Conservation (phyloP, 2,329 filamentous ascomycete species). For the Bipolaris sorokiniana region DNA sequence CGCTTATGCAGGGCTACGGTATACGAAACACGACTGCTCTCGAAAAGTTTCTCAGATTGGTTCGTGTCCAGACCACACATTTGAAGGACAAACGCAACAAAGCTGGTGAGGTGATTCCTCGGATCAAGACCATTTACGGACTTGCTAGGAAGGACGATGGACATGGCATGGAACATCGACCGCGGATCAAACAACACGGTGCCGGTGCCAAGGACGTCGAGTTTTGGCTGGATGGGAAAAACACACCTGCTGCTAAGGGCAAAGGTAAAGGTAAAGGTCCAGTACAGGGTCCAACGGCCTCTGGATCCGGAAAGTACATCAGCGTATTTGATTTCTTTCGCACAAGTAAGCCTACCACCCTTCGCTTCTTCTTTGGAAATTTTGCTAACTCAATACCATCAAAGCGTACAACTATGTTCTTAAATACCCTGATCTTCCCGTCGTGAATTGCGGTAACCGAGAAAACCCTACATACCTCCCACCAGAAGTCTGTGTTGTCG, state of each 20-base stretch:
- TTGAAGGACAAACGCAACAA: conserved; percentile 45
- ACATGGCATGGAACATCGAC: conserved; percentile 22
- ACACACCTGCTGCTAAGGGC: conserved; percentile 2
- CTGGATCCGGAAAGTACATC: conserved; percentile 23
- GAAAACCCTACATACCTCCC: conserved; percentile 36
- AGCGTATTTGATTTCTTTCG: conserved; percentile 31
- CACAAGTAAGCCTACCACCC: conserved; percentile 9
- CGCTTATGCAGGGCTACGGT: conserved; percentile 30
- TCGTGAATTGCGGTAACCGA: conserved; percentile 33
- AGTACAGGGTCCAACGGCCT: conserved; percentile 1
- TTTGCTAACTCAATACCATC: neutral
- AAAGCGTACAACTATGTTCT: conserved; percentile 22
- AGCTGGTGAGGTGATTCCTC: conserved; percentile 38
- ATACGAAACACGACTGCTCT: conserved; percentile 25
- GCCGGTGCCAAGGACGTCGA: conserved; percentile 32
- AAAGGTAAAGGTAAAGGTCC: conserved; percentile 18
- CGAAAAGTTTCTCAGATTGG: conserved; percentile 46
- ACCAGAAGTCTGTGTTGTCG: conserved; percentile 32
- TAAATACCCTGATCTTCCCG: conserved; percentile 21
- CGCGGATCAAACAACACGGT: conserved; percentile 17
- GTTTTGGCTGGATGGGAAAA: conserved; percentile 27
- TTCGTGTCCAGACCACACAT: conserved; percentile 48
- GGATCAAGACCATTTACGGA: conserved; percentile 49
- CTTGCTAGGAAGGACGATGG: conserved; percentile 50
- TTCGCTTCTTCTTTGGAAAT: neutral